Base-by-base conservation (phyloP, 1,139 yeast genomes). In the Magnusiomyces tetraspermus region DNA sequence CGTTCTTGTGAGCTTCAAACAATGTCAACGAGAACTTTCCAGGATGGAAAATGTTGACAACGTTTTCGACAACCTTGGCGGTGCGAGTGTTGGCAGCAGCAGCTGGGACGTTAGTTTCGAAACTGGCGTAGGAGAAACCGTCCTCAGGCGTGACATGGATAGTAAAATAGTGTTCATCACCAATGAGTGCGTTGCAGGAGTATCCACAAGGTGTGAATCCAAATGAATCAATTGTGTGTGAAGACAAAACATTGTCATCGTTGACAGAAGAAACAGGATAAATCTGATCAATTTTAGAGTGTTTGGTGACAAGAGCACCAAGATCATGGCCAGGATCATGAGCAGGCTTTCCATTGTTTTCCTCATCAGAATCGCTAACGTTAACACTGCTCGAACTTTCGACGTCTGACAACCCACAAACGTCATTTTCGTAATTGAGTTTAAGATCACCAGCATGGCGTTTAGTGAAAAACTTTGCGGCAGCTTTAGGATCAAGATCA, bases 151-250 rank as follows among this genome's bases (percentile, higher is more conserved):
- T 92, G 43, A 92, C 86, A 67, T 92, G 98, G 57, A 90, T 75
- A 19, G 97, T 92, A 66, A 87, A 89, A 71, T 90, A 92, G 66
- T 78, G 78, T 52, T 78, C 72, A n/a, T 33, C 41, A 22, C 49
- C 49, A 51, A 85, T 69, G 47, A 88, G 72, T 28, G 94, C 83
- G 68, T 92, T 92, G 50, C 96, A 86, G 1, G 96, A 87, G 66
- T 81, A 92, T 17, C 98, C 98, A 69, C 97, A 92, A 1, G 98
- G 98, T n/a, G 86, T 75, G 67, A 92, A 92, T 31, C 95, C 83
- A 71, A 89, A 92, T 3, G 96, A 87, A 71, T 90, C 97, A 63
- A 65, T 78, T n/a, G 67, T 63, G 51, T 72, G 69, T 23, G 61
- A 58, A 23, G 53, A 55, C n/a, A n/a, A n/a, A n/a, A n/a, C n/a